Conservation (phyloP, 1,284 basidiomycete species). For the Ustilago vetiveriae region DNA sequence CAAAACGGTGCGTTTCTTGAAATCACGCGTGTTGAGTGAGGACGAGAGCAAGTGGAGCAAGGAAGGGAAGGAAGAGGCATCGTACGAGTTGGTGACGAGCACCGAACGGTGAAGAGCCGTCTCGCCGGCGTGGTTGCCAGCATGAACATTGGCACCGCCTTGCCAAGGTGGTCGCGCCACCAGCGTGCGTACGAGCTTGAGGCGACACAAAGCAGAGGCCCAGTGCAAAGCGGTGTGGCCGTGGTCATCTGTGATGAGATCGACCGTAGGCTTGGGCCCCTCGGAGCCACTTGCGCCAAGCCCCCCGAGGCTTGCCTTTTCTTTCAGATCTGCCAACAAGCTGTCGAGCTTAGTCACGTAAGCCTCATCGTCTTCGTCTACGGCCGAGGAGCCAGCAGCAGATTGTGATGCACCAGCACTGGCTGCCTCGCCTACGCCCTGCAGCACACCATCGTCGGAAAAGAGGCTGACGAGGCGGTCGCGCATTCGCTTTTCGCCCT, state of each 20-base stretch:
- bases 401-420: constrained; percentile 1
- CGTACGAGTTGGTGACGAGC: constrained; percentile 86
- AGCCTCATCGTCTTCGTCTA: constrained; percentile 20
- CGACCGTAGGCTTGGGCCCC: constrained; percentile 74
- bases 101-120: constrained; percentile 92
- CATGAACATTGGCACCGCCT: constrained; percentile 62
- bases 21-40: constrained; percentile 89
- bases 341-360: constrained; percentile 37
- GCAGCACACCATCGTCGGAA: constrained; percentile 50
- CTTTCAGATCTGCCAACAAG: constrained; percentile 44
- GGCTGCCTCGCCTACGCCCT: constrained; percentile 8
- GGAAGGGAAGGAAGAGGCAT: constrained; percentile 76
- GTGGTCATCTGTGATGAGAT: constrained; percentile 79
- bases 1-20: constrained; percentile 85
- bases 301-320: constrained; percentile 49
- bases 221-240: constrained; percentile 94
- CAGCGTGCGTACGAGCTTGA: constrained; percentile 58
- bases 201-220: constrained; percentile 83
- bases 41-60: constrained; percentile 75
- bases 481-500: constrained; percentile 61
- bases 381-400: constrained; percentile 4
- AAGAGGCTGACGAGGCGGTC: constrained; percentile 61
- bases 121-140: constrained; percentile 85
- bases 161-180: constrained; percentile 72
- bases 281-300: constrained; percentile 76